Base-by-base conservation (phyloP, 1,284 basidiomycete genomes). In the Cutaneotrichosporon cutaneum region DNA sequence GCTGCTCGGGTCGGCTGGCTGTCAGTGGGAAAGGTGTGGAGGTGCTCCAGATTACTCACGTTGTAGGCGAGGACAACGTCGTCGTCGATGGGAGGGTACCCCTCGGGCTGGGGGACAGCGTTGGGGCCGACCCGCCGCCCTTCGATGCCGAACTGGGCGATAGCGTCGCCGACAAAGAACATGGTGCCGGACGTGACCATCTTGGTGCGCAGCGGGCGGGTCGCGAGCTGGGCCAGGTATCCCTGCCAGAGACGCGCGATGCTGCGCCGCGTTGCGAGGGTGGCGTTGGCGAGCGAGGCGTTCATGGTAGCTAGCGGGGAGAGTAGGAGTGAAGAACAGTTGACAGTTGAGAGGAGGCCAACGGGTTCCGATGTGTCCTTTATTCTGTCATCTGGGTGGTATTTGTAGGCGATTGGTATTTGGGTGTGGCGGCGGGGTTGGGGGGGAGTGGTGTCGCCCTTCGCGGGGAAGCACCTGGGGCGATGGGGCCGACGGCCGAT, bases 91-190 rank as follows among this genome's bases (percentile, higher is more conserved):
- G 45, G 45, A 18, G 32, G 45, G 51, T 52, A 35, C 35, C 32
- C 45, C 53, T 21, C 27, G 45, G 36, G 27, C 4, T 35, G 36
- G 30, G 39, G 39, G 7, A 42, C 39, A n/a, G 39, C 39, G 7
- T 48, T 33, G 21, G 42, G 26, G 30, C 52, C 22, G 4, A 48
- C 13, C 10, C 35, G 9, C 52, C 66, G 30, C 3, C 66, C 66
- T 63, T 67, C 66, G 26, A 67, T 63, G 11, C 66, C 66, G 33
- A 67, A 64, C 66, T 67, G 66, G n/a, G 66, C 66, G 8, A 64
- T 64, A 3, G 32, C 42, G 54, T 67, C 66, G 35, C 63, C 66
- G 16, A 64, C 11, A 4, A 60, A 24, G 54, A 67, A 67, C 53
- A 67, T 56, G 30, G 33, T 35, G 9, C 57, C 58, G 21, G 55